phyloP scores from a whole-genome alignment of 331 rosid species.

The Telfairia occidentalis region DNA sequence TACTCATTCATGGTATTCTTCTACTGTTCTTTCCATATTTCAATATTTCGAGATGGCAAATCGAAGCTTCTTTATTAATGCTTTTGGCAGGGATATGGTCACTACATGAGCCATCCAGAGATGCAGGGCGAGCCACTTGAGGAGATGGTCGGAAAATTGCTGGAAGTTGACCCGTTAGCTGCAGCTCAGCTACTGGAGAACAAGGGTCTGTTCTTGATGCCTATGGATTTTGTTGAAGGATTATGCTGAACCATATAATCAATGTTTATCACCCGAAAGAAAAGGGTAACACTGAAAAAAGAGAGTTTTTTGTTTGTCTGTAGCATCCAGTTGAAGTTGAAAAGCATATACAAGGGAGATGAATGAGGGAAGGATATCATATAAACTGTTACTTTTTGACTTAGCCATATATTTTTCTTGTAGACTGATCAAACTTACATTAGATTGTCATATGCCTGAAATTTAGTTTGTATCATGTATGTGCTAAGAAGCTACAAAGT shows the following conservation, averaged over 20 bases:
- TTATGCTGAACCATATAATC: conserved; percentile 19
- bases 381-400: background rate
- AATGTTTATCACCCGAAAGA: background rate
- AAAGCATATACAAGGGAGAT: background rate
- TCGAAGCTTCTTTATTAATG: background rate
- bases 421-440: background rate
- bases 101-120: conserved; percentile 44
- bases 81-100: conserved; percentile 70
- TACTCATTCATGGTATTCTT: background rate
- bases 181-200: conserved; percentile 55
- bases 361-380: background rate
- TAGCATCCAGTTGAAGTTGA: background rate
- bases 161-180: conserved; percentile 51
- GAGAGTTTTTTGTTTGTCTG: background rate
- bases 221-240: conserved; percentile 40
- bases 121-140: conserved; percentile 68
- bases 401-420: background rate
- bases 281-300: background rate
- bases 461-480: background rate
- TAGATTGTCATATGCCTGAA: background rate
- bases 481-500: background rate
- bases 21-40: background rate
- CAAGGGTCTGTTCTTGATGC: conserved; percentile 59
- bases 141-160: conserved; percentile 75
- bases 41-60: background rate